Percentiles rank a stretch among this genome's conserved stretches.
These are phyloP conservation scores for Ashbya aceris DNA, from an alignment of 1,139 yeast genomes.

Conservation along the genomic window DNA sequence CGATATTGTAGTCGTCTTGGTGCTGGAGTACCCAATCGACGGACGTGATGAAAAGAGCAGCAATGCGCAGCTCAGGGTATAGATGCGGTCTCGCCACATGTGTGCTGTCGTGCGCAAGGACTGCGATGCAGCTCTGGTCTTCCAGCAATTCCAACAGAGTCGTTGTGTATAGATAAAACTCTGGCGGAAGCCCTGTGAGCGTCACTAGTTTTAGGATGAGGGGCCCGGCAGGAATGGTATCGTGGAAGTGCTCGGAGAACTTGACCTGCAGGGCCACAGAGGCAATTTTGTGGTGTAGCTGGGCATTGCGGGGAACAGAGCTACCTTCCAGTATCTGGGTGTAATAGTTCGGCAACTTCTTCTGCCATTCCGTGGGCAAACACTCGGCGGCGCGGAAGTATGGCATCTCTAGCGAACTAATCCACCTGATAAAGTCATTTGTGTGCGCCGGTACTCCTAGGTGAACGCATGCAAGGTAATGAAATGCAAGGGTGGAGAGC, in stretches of 20 bases:
- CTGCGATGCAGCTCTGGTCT: slow-evolving; percentile 8
- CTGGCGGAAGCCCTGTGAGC: slow-evolving; percentile 20
- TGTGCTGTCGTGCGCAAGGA: slow-evolving; percentile 10
- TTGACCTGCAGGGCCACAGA: slow-evolving; percentile 11
- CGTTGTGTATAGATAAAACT: slow-evolving; percentile 16
- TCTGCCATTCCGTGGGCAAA: slow-evolving; percentile 23
- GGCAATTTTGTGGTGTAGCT: slow-evolving; percentile 16
- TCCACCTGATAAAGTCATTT: slow-evolving; percentile 22
- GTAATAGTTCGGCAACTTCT: slow-evolving; percentile 25
- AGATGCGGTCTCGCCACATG: slow-evolving; percentile 10
- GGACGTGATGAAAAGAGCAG: slow-evolving; percentile 18
- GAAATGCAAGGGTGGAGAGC: slow-evolving; percentile 18
- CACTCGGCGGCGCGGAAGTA: slow-evolving; percentile 19
- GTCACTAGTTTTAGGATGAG: slow-evolving; percentile 18
- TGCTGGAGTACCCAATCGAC: slow-evolving; percentile 15
- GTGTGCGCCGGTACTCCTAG: slow-evolving; percentile 22
- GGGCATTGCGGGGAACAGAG: slow-evolving; percentile 19
- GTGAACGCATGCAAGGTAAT: slow-evolving; percentile 23
- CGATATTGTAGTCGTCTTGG: slow-evolving; percentile 9
- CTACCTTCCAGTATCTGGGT: slow-evolving; percentile 24
- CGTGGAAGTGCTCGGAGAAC: slow-evolving; percentile 12
- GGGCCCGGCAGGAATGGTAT: slow-evolving; percentile 7
- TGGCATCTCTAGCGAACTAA: slow-evolving; percentile 18
- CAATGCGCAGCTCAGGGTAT: slow-evolving; percentile 18
- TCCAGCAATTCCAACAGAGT: slow-evolving; percentile 12